phyloP scores from a whole-genome alignment of 164 flowering plant species.

The Cinnamomum micranthum region DNA sequence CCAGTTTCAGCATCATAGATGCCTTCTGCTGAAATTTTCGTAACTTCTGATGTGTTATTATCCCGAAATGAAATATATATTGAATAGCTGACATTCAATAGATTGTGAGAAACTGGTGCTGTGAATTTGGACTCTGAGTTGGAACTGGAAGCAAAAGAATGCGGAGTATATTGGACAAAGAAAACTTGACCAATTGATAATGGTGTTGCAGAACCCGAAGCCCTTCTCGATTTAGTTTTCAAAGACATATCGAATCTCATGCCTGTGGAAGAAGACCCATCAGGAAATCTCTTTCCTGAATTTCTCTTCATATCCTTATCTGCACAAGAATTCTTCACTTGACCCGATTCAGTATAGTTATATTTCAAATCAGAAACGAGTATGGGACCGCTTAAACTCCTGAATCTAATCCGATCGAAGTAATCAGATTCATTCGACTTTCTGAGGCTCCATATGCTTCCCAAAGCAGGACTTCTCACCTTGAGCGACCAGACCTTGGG shows the following conservation, averaged over 20 bases:
- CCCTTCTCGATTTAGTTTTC: constrained; percentile 9
- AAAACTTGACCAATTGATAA: constrained; percentile 32
- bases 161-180: not conserved
- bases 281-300: constrained; percentile 32
- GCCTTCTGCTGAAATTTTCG: constrained; percentile 59
- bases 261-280: constrained; percentile 26
- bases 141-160: not conserved
- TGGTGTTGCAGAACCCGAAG: constrained; percentile 37
- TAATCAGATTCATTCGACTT: constrained; percentile 34
- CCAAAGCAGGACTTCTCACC: constrained; percentile 30
- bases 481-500: constrained; percentile 40
- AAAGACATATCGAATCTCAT: constrained; percentile 45
- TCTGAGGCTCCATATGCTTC: constrained; percentile 51
- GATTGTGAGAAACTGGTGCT: constrained; percentile 6
- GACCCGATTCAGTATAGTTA: constrained; percentile 37
- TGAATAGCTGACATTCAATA: constrained; percentile 47
- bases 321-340: constrained; percentile 30
- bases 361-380: constrained; percentile 33
- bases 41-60: not conserved
- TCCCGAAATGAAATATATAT: constrained; percentile 18
- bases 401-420: constrained; percentile 33
- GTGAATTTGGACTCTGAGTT: not conserved
- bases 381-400: constrained; percentile 7
- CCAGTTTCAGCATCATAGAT: constrained; percentile 54
- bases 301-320: constrained; percentile 16